Base-by-base conservation (phyloP, 1,284 basidiomycete genomes). In the Apiotrichum domesticum region DNA sequence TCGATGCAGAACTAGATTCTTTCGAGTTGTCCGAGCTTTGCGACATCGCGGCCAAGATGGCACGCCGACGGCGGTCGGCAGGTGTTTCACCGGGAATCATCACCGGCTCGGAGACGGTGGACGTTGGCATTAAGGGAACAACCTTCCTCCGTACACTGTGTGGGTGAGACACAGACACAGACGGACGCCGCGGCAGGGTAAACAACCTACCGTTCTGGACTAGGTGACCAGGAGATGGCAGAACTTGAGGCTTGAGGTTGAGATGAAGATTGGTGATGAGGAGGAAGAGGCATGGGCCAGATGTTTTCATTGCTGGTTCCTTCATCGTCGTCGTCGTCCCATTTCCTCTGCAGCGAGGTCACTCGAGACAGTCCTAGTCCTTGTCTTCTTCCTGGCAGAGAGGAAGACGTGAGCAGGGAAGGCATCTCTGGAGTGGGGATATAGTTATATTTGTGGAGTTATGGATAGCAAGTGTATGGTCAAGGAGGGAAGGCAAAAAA, bases 21-120 rank as follows among this genome's bases (percentile, higher is more conserved):
- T 39, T 47, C 51, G 56, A 6, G 41, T 53, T n/a, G 35, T 45
- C 44, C 15, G 56, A 35, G n/a, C 52, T 32, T 43, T 59, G 54
- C 0, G 61, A 58, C 63, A 77, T 63, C 2, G 70, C 71, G 2
- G 68, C 72, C 29, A 75, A 57, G 41, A 77, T 74, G 0, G 73
- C 75, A 48, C 65, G 64, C 33, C 73, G 61, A 33, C 75, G 63
- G 35, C 69, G 52, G 10, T 72, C 68, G 1, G 66, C 66, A 2
- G 71, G 58, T 2, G 66, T 67, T 54, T 68, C 64, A 14, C 32
- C 44, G 21, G n/a, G 43, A n/a, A 40, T 35, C 32, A 11, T 14
- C 1, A n/a, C n/a, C 15, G 48, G 21, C 10, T 9, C 4, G 44
- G 14, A 6, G 43, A 13, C 8, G 50, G 21, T 4, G 46, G n/a